phyloP scores from a whole-genome alignment of 768 basidiomycete genomes.

The Crepidotus variabilis region DNA sequence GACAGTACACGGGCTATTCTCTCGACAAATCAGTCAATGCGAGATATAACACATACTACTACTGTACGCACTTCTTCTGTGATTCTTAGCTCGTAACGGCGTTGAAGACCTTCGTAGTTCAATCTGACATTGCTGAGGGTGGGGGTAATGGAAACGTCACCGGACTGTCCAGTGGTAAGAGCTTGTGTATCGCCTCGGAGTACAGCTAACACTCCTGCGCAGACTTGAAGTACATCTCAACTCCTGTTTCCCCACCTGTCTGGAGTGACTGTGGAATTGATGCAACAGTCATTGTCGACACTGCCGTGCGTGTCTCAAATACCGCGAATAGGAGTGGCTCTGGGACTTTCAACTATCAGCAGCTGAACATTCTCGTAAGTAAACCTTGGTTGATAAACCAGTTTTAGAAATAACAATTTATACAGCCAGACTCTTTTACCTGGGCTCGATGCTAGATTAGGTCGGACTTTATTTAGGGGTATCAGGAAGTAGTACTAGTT shows the following conservation, averaged over 20 bases:
- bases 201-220: too few relatives aligned
- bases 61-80: not conserved
- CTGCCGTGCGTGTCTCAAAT: not conserved
- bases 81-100: not conserved
- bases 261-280: not conserved
- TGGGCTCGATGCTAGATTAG: not conserved
- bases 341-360: not conserved
- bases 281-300: not conserved
- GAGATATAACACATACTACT: not conserved
- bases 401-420: not conserved
- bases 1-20: not conserved
- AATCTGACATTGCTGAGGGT: not conserved
- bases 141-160: not conserved
- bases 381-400: not conserved
- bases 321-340: not conserved
- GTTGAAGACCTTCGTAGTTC: not conserved
- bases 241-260: not conserved
- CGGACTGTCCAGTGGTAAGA: not conserved
- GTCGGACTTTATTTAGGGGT: too few relatives aligned
- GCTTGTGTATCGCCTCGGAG: too few relatives aligned
- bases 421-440: not conserved
- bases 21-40: not conserved
- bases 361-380: not conserved
- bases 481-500: too few relatives aligned
- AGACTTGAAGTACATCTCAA: not conserved